Base-by-base conservation (phyloP, 2,329 filamentous ascomycete species). In the Mariannaea elegans region DNA sequence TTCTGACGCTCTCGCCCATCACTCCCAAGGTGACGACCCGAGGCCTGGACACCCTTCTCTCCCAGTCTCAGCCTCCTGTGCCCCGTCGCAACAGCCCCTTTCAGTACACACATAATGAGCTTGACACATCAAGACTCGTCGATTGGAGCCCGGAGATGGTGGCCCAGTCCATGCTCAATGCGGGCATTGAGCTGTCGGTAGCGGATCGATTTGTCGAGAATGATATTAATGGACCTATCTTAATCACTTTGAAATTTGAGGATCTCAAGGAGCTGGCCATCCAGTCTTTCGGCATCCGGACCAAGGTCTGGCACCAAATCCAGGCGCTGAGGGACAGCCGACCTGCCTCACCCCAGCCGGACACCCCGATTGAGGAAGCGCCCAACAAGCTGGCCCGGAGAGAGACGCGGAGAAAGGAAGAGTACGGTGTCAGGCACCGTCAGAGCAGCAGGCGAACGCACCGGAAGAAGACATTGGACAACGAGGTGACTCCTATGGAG, bases 241-340 rank as follows among this genome's bases (percentile, higher is more conserved):
- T 98, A 18, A 88, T 97, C 51, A 93, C 94, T n/a, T 81, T 99
- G 41, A 93, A 97, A 72, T 94, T 94, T 67, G 93, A 97, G 64
- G 94, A 95, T 69, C 80, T 95, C 56, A 90, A 90, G 74, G 92
- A 95, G 76, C 83, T 95, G 16, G 89, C 89, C 65, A 94, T 95
- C 56, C 82, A 85, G 60, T 94, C 92, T 1, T 94, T 95, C 72
- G 92, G 92, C 41, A 90, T 94, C 68, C 84, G 92, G 61, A 92
- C 90, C 67, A 88, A 88, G 70, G 80, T 94, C 13, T 95, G 92
- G 92, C 88, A 90, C 69, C 88, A 93, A 73, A 92, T 95, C 60
- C 88, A 91, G 73, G 79, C 83, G 24, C 82, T 95, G 56, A 84
- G 88, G 68, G 83, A 87, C 64, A 82, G 80, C 70, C 80, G 78